Percentiles rank a stretch among this genome's conserved stretches.
These are phyloP conservation scores for Suaeda aralocaspica DNA, from an alignment of 148 eudicot genomes.

Conservation along the genomic window DNA sequence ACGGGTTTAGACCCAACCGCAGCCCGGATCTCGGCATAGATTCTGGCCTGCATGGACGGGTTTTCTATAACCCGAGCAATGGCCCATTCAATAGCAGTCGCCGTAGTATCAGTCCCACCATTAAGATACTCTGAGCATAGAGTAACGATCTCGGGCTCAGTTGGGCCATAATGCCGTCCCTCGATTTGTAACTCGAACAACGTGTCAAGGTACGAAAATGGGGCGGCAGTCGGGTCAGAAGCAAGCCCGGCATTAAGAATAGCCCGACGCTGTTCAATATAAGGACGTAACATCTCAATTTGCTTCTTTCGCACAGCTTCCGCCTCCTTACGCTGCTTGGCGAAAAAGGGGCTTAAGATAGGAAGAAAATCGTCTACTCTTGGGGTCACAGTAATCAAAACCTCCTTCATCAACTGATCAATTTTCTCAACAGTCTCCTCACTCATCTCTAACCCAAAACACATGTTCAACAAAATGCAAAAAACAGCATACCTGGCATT, in stretches of 20 bases:
- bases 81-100: conserved; percentile 88
- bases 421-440: conserved; percentile 57
- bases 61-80: conserved; percentile 68
- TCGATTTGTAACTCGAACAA: conserved; percentile 62
- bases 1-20: conserved; percentile 47
- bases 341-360: conserved; percentile 57
- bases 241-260: conserved; percentile 37
- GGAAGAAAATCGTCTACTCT: conserved; percentile 79
- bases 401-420: conserved; percentile 71
- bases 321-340: conserved; percentile 60
- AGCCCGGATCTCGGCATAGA: conserved; percentile 54
- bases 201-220: conserved; percentile 83
- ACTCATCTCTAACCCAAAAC: conserved; percentile 82
- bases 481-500: conserved; percentile 76
- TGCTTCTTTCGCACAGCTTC: conserved; percentile 55
- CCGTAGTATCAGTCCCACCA: conserved; percentile 94
- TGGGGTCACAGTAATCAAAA: conserved; percentile 64
- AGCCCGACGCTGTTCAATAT: conserved; percentile 52
- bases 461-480: conserved; percentile 67
- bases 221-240: conserved; percentile 33
- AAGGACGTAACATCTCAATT: conserved; percentile 51
- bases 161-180: conserved; percentile 54
- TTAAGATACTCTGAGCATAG: conserved; percentile 84
- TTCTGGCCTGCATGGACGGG: conserved; percentile 46
- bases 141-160: conserved; percentile 65